phyloP scores from a whole-genome alignment of 257 asterid genomes.

The Lycium barbarum region DNA sequence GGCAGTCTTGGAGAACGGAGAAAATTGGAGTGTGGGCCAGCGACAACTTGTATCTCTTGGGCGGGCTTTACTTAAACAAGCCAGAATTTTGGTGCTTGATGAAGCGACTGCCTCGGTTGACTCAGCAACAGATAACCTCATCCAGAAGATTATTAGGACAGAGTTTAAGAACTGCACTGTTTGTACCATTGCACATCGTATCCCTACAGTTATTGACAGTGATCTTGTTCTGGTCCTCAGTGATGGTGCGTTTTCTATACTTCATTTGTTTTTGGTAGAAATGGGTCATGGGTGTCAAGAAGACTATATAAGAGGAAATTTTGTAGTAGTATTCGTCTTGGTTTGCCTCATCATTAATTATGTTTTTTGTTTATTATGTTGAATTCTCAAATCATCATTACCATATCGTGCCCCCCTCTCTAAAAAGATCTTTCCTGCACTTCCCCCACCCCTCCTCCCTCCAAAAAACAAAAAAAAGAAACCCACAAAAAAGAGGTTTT shows the following conservation, averaged over 20 bases:
- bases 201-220: slow-evolving; percentile 95
- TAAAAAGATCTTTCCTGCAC: background rate
- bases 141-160: slow-evolving; percentile 89
- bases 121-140: slow-evolving; percentile 96
- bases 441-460: background rate
- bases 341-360: background rate
- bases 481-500: background rate
- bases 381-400: background rate
- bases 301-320: background rate
- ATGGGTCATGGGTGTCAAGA: background rate
- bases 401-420: background rate
- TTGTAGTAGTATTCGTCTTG: background rate
- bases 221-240: slow-evolving; percentile 96
- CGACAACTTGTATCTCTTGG: slow-evolving; percentile 94
- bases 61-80: slow-evolving; percentile 91
- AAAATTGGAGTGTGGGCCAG: slow-evolving; percentile 98
- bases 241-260: slow-evolving; percentile 61
- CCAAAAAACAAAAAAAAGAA: no score
- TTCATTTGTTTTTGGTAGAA: slow-evolving; percentile 9
- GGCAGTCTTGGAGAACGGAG: slow-evolving; percentile 87
- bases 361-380: background rate
- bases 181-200: slow-evolving; percentile 95
- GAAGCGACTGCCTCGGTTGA: slow-evolving; percentile 99
- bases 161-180: slow-evolving; percentile 92
- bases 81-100: slow-evolving; percentile 88